Base-by-base conservation (phyloP, 2,329 filamentous ascomycete species). In the Phyllosticta paracitricarpa region DNA sequence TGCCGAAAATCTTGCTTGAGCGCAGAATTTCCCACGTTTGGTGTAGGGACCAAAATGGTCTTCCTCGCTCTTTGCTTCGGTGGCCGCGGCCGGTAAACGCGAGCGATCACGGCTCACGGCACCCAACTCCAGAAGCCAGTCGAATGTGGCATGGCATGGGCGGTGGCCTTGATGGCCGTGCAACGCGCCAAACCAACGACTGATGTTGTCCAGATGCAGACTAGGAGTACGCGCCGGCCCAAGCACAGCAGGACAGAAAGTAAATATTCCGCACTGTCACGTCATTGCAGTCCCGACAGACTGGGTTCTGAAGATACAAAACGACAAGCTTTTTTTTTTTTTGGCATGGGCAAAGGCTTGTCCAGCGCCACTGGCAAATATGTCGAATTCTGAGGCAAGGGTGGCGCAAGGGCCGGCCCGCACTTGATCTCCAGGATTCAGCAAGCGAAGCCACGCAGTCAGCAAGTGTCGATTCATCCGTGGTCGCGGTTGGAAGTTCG, bases 371-470 rank as follows among this genome's bases (percentile, higher is more conserved):
- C 40, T 17, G n/a, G 14, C 40, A 48, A 48, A 40, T 1, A 48
- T 5, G 40, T 48, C 6, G 40, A 48, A 19, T 48, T n/a, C 14
- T 48, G 14, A 48, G n/a, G 40, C 40, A 17, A 55, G 24, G 17
- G 35, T 51, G 53, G 58, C 53, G 58, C 58, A 56, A 51, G 58
- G 58, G 40, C 40, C 58, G 53, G 53, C 33, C 58, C 58, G 58
- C 26, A 51, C 52, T 17, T 26, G 58, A 60, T 51, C 58, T 17
- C 19, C 40, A 48, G 40, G 14, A 48, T 4, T 48, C 6, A 17
- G 40, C 14, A n/a, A 48, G 40, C 40, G 14, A 48, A 48, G 40
- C 17, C 40, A 48, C 5, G 40, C 12, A 48, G 40, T 48, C 40
- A n/a, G 14, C 40, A 6, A 48, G 17, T n/a, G 12, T 48, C 40